phyloP scores from a whole-genome alignment of 805 yeast species.

The Zygotorulaspora sp. region DNA sequence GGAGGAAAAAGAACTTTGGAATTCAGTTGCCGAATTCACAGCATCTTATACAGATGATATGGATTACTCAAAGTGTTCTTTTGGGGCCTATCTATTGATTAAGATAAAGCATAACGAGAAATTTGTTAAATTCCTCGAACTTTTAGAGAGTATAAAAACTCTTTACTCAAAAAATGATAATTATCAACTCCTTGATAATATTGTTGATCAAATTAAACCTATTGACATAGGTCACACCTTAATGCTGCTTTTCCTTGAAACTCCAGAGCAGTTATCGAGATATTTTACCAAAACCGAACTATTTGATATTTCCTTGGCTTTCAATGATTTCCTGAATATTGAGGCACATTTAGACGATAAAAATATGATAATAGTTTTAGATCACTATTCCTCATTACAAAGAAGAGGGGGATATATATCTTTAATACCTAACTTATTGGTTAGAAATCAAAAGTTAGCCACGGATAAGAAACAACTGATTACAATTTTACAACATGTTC shows the following conservation, averaged over 20 bases:
- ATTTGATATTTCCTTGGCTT: conserved; percentile 17
- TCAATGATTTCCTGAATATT: conserved; percentile 27
- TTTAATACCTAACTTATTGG: conserved; percentile 17
- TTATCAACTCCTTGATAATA: conserved; percentile 1
- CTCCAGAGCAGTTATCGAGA: conserved; percentile 3
- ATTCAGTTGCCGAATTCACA: conserved; percentile 12
- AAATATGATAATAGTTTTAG: conserved; percentile 18
- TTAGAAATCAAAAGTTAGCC: conserved; percentile 17
- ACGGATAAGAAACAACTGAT: conserved; percentile 9
- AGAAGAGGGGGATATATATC: conserved; percentile 9
- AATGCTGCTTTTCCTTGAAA: conserved; percentile 12
- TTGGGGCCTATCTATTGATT: conserved; percentile 17
- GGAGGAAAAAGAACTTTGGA: conserved; percentile 18
- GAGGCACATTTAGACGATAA: conserved; percentile 15
- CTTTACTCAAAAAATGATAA: conserved; percentile 10
- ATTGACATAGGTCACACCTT: conserved; percentile 23
- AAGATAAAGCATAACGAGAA: conserved; percentile 16
- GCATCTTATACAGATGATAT: conserved; percentile 24
- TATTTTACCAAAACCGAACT: conserved; percentile 9
- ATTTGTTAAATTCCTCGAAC: conserved; percentile 11
- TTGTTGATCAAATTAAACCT: conserved; percentile 10
- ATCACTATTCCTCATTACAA: conserved; percentile 16
- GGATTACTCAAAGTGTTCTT: conserved; percentile 24
- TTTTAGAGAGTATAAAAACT: conserved; percentile 8
- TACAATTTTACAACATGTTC: conserved; percentile 18